Percentiles rank a stretch among this genome's conserved stretches.
Evolutionary conservation across 371 early-diverging fungal species (phyloP).

Genomic region (Sporodiniella umbellata): DNA sequence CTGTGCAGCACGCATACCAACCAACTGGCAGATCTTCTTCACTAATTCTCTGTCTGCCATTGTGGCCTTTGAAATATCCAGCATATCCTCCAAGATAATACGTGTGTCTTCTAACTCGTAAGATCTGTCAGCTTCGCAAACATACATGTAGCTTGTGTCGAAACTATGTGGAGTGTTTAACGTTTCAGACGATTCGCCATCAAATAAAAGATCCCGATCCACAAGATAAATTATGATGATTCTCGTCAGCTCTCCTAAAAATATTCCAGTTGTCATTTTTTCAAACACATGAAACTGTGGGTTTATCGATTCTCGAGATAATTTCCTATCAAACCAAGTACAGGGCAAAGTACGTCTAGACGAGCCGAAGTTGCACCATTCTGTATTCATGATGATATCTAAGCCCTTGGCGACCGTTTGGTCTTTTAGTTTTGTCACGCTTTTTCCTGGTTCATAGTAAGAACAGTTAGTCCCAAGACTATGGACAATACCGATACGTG

Average conservation of each 20-base stretch:
- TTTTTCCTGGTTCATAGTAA: conserved; percentile 74
- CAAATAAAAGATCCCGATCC: conserved; percentile 73
- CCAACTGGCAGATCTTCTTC: conserved; percentile 62
- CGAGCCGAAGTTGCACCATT: conserved; percentile 83
- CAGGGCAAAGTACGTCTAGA: conserved; percentile 71
- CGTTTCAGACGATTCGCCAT: conserved; percentile 58
- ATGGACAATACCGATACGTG: conserved; percentile 85
- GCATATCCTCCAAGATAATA: conserved; percentile 59
- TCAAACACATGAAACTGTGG: conserved; percentile 84
- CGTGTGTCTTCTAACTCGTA: conserved; percentile 57
- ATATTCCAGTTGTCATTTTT: conserved; percentile 96
- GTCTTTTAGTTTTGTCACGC: conserved; percentile 67
- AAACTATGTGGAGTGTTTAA: conserved; percentile 69
- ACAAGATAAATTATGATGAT: conserved; percentile 75
- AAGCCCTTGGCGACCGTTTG: conserved; percentile 26
- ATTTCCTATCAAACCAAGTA: conserved; percentile 79
- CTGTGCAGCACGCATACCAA: conserved; percentile 67
- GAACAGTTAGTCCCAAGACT: conserved; percentile 96
- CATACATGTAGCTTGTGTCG: conserved; percentile 73
- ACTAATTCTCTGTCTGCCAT: conserved; percentile 66
- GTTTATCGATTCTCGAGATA: conserved; percentile 77
- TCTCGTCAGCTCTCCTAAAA: conserved; percentile 87
- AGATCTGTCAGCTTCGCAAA: conserved; percentile 46
- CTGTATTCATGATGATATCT: conserved; percentile 89
- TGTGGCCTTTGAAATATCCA: conserved; percentile 45